Conservation (phyloP, 805 yeast genomes). For the Metschnikowia colocasiae region DNA sequence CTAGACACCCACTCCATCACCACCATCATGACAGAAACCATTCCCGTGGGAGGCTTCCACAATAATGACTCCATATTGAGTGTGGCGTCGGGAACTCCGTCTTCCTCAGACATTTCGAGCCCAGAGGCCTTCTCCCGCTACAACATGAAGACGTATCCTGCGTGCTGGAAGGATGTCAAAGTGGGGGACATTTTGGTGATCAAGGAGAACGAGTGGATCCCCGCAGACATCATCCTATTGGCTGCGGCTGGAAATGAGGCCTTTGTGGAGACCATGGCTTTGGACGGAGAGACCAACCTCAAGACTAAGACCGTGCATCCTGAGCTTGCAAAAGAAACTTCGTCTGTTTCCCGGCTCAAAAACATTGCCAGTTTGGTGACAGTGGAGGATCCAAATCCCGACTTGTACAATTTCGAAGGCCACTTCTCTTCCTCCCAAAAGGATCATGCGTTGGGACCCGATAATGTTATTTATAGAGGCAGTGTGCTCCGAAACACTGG, state of each 20-base stretch:
- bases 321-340: slow-evolving; percentile 52
- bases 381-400: slow-evolving; percentile 88
- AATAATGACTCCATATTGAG: slow-evolving; percentile 3
- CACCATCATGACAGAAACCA: slow-evolving; percentile 39
- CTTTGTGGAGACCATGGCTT: slow-evolving; percentile 91
- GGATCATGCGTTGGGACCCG: slow-evolving; percentile 63
- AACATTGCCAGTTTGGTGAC: slow-evolving; percentile 52
- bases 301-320: slow-evolving; percentile 69
- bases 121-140: slow-evolving; percentile 18
- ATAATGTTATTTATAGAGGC: slow-evolving; percentile 87
- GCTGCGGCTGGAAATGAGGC: slow-evolving; percentile 62
- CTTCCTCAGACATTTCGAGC: slow-evolving; percentile 5
- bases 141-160: slow-evolving; percentile 31
- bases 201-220: slow-evolving; percentile 83
- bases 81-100: slow-evolving; percentile 1
- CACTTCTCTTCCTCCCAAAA: slow-evolving; percentile 43
- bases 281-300: slow-evolving; percentile 95
- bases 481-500: slow-evolving; percentile 83
- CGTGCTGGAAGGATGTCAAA: slow-evolving; percentile 68
- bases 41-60: slow-evolving; percentile 17
- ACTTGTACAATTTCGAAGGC: slow-evolving; percentile 90
- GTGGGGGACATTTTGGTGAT: slow-evolving; percentile 87
- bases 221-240: slow-evolving; percentile 81
- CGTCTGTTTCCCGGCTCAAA: slow-evolving; percentile 48
- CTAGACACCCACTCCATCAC: slow-evolving; percentile 37